phyloP scores from a whole-genome alignment of 2,329 filamentous ascomycete genomes.

The Exophiala xenobiotica region DNA sequence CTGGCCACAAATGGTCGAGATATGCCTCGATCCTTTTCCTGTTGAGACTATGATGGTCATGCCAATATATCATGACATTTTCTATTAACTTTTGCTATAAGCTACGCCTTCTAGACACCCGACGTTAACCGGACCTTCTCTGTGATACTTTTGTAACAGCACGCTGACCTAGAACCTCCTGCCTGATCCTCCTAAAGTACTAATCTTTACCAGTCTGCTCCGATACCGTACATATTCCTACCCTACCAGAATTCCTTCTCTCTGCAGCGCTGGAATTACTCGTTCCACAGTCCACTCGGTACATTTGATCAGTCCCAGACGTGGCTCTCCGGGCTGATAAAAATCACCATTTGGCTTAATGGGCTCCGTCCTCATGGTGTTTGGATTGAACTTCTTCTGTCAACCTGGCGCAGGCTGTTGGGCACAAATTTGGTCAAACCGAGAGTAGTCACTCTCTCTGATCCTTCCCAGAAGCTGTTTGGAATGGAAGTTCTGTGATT shows the following conservation, averaged over 20 bases:
- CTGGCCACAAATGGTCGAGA: slow-evolving; percentile 1
- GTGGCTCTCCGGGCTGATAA: slow-evolving; percentile 9
- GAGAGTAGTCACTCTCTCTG: background rate
- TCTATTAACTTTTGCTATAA: background rate
- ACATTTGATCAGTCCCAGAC: slow-evolving; percentile 6
- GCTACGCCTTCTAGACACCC: background rate
- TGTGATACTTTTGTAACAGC: too few relatives aligned
- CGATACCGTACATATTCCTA: background rate
- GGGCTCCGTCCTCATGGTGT: slow-evolving; percentile 11
- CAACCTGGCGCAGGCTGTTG: slow-evolving; percentile 6
- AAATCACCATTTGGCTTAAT: slow-evolving; percentile 16
- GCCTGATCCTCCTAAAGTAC: too few relatives aligned
- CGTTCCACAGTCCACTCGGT: slow-evolving; percentile 2
- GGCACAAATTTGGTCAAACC: slow-evolving; percentile 4
- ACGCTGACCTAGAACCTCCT: too few relatives aligned
- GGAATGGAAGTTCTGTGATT: slow-evolving; percentile 2
- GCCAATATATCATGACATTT: slow-evolving; percentile 4
- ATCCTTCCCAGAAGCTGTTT: slow-evolving; percentile 12
- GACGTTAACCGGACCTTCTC: background rate
- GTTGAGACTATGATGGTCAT: background rate
- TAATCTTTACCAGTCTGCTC: background rate
- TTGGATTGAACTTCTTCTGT: slow-evolving; percentile 17
- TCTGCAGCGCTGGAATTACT: background rate
- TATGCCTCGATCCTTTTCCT: slow-evolving; percentile 1
- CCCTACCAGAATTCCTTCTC: background rate